Conservation (phyloP, 2,329 filamentous ascomycete species). For the Ophiostoma novo-ulmi region DNA sequence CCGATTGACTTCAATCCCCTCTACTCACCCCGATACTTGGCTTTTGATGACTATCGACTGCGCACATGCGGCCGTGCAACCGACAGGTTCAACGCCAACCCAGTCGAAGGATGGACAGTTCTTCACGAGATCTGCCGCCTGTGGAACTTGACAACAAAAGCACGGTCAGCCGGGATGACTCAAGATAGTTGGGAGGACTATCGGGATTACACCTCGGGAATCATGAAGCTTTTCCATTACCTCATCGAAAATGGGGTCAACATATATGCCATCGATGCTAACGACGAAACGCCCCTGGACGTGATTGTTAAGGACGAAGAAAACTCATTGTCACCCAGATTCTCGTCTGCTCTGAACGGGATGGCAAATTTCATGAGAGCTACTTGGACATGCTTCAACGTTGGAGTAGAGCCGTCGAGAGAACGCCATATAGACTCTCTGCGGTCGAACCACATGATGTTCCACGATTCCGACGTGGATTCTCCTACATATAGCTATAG, state of each 20-base stretch:
- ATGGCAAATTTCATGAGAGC: background rate
- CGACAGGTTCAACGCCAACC: background rate
- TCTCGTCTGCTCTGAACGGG: background rate
- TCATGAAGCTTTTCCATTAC: background rate
- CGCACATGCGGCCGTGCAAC: background rate
- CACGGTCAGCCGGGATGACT: background rate
- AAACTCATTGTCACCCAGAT: background rate
- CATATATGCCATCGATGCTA: background rate
- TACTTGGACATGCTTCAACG: background rate
- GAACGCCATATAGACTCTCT: background rate
- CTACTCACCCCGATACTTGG: background rate
- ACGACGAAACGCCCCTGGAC: background rate
- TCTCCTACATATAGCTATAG: background rate
- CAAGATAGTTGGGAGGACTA: background rate
- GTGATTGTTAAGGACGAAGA: background rate
- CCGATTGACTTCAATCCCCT: background rate
- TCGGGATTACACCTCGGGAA: background rate
- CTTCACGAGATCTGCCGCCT: conserved; percentile 20
- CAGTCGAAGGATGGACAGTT: background rate
- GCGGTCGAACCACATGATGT: background rate
- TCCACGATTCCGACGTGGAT: background rate
- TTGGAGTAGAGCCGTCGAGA: background rate
- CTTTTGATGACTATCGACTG: background rate
- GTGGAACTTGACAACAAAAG: conserved; percentile 4
- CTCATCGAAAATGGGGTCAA: background rate